Base-by-base conservation (phyloP, 2,329 filamentous ascomycete species). In the Orbilia blumenaviensis region DNA sequence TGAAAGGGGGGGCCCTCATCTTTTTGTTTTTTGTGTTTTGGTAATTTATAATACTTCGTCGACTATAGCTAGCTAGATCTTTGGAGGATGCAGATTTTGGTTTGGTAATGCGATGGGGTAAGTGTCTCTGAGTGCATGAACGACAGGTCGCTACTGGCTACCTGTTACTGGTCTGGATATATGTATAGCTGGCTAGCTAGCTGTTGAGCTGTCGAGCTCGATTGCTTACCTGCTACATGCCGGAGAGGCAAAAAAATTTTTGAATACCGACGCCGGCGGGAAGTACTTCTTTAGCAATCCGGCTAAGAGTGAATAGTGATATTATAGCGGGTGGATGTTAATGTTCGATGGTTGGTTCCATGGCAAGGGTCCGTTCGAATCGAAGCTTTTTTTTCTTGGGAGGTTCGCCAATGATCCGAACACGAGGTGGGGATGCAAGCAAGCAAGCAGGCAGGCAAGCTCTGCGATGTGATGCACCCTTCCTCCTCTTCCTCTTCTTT, bases 351-450 rank as follows among this genome's bases (percentile, higher is more conserved):
- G 29, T 34, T 34, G 29, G 8, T 54, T 32, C 48, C 16, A 2
- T 14, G 14, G 27, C 2, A 34, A 8, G 29, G 18, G 23, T 21
- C 10, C 16, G n/a, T 16, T 8, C 36, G 38, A n/a, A 34, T 52
- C 16, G 34, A 42, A 60, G 32, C 23, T 50, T 32, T 48, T 21
- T 21, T 23, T 21, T 2, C 5, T 29, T 54, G 16, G n/a, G 48
- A 18, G 14, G n/a, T 25, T 71, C 66, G 66, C 66, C 66, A 63
- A 63, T 71, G 66, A 71, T 71, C 44, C 66, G 56, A 56, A 63
- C 66, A 71, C 66, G 66, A 63, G 66, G 44, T n/a, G n/a, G n/a
- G n/a, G n/a, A n/a, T n/a, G n/a, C n/a, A n/a, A n/a, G n/a, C n/a
- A n/a, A n/a, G n/a, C n/a, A n/a, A n/a, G n/a, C n/a, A n/a, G n/a